Evolutionary conservation across 768 basidiomycete species (phyloP), one percentile per base, ranked within the genome.

Genomic region (Mycena olivaceomarginata): DNA sequence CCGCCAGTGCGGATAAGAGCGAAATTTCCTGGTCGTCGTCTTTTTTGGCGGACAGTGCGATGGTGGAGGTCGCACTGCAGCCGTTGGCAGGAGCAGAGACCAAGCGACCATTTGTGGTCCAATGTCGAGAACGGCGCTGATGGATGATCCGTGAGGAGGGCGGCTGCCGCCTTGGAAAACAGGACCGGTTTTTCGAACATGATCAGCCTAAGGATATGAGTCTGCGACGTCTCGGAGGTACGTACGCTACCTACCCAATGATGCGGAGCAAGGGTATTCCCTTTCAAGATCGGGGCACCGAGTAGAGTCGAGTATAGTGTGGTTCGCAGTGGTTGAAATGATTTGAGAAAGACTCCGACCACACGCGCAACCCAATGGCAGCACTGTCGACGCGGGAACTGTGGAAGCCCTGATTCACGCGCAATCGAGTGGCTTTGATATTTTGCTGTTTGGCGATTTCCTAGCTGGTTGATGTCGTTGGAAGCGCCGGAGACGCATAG

Each of bases 351-450:
- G 13, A 20, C 20, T 15, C 41, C 12, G 67, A 65, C 77, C 77
- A 78, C 20, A 8, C 15, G n/a, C 57, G 62, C 67, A 78, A 22
- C 4, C 77, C 77, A 20, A 20, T 5, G 40, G 51, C 12, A 5
- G 77, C 77, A 53, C 56, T n/a, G 11, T 74, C 77, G 25, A 78
- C 73, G 16, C 67, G 39, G 18, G 53, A 9, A 59, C 77, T 78
- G 53, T 78, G 77, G 63, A 78, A 78, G 5, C 77, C 77, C 40
- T 78, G 77, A 56, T 78, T 40, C 10, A 78, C 77, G 11, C 20
- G 45, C 66, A 78, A 59, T 22, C 68, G 59, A 18, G 77, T 70
- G 5, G 68, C 72, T 45, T 78, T 78, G 41, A 78, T 22, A 25
- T 67, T 68, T 15, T 71, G 53, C 25, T 46, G 22, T 46, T 78